A percentile compares a stretch with the other conserved stretches of the same genome.
These are phyloP conservation scores for Chaetothyriales sp. DNA, from an alignment of 2,329 filamentous ascomycete genomes.

Conservation along the genomic window DNA sequence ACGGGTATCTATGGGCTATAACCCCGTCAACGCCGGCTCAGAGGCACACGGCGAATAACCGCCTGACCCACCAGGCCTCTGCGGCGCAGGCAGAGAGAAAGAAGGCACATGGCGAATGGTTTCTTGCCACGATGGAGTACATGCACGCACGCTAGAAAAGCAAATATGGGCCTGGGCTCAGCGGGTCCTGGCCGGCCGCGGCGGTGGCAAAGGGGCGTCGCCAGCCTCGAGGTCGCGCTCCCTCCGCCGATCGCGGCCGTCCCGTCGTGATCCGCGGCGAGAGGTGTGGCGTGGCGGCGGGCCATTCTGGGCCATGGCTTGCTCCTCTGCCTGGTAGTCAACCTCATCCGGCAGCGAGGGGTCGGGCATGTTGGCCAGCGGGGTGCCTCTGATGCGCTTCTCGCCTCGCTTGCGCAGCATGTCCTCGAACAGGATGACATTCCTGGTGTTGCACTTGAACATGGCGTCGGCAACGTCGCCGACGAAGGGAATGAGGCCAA, in stretches of 20 bases:
- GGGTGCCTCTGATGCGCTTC: conserved; percentile 21
- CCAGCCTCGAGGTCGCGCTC: conserved; percentile 18
- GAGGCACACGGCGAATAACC: background rate
- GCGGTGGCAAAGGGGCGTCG: conserved; percentile 5
- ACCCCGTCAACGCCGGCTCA: background rate
- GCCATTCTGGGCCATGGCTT: conserved; percentile 13
- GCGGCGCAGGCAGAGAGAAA: too few species aligned
- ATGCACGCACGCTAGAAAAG: too few species aligned
- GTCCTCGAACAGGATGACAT: conserved; percentile 33
- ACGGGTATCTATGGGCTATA: background rate
- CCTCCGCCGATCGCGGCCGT: conserved; percentile 13
- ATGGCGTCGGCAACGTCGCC: conserved; percentile 35
- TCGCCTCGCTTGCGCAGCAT: conserved; percentile 30
- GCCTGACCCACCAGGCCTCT: too few species aligned
- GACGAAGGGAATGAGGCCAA: conserved; percentile 39
- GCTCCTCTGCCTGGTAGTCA: conserved; percentile 18
- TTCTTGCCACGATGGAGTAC: background rate
- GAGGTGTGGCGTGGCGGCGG: conserved; percentile 15
- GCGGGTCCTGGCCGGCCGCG: conserved; percentile 14
- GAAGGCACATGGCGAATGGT: background rate
- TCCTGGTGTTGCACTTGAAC: conserved; percentile 36
- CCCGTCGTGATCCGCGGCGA: conserved; percentile 17
- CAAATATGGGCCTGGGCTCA: conserved; percentile 1
- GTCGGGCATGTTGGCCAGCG: conserved; percentile 21
- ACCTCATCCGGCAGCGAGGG: conserved; percentile 22